phyloP scores from a whole-genome alignment of 176 grass and related monocot genomes.

The Musa schizocarpa region DNA sequence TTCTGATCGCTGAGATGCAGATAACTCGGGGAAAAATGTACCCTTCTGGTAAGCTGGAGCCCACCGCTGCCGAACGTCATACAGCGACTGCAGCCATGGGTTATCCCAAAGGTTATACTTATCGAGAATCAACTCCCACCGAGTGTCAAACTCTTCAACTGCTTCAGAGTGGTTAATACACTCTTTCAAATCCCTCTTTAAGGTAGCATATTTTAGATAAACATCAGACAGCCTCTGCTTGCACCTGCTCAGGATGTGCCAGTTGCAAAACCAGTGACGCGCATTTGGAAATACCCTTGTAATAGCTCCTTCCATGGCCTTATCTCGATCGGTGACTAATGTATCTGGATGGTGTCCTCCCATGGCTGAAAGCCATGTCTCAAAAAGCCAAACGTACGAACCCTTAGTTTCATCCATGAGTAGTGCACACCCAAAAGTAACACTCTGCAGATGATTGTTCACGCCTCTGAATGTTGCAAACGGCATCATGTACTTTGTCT shows the following conservation, averaged over 20 bases:
- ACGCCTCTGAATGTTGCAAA: constrained; percentile 44
- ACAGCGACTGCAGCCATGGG: constrained; percentile 31
- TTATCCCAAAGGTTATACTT: constrained; percentile 53
- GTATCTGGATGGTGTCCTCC: constrained; percentile 30
- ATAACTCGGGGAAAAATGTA: constrained; percentile 41
- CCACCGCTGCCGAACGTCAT: constrained; percentile 38
- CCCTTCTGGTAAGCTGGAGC: constrained; percentile 38
- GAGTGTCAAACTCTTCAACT: constrained; percentile 39
- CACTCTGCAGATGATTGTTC: constrained; percentile 49
- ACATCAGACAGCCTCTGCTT: constrained; percentile 44
- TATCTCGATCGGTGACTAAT: constrained; percentile 47
- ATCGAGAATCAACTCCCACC: constrained; percentile 37
- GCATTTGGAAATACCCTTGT: constrained; percentile 41
- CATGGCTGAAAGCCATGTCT: constrained; percentile 50
- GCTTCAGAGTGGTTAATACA: constrained; percentile 31
- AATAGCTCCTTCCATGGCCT: constrained; percentile 50
- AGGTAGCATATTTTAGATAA: constrained; percentile 31
- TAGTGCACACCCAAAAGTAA: constrained; percentile 45
- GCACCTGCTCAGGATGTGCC: constrained; percentile 43
- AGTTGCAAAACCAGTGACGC: constrained; percentile 42
- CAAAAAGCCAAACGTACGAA: constrained; percentile 50
- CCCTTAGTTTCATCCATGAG: constrained; percentile 58
- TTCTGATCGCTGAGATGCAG: constrained; percentile 28
- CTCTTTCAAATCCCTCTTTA: constrained; percentile 43
- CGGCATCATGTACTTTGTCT: constrained; percentile 63